phyloP scores from a whole-genome alignment of 768 basidiomycete species.

The Terana coerulea region DNA sequence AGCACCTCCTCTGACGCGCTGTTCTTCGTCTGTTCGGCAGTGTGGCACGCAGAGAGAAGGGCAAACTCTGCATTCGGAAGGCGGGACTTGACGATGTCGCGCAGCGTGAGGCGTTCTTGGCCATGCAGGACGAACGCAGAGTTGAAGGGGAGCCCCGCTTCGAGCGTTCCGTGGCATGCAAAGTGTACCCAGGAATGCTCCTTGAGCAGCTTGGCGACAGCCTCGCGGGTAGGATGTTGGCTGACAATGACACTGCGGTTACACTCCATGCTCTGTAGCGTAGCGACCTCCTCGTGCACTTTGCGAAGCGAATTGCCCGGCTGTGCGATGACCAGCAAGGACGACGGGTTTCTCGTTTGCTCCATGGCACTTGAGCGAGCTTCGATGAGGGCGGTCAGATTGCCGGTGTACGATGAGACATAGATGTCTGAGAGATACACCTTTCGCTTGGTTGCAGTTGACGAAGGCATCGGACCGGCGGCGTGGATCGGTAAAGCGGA shows the following conservation, averaged over 20 bases:
- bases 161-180: constrained; percentile 21
- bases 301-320: not conserved
- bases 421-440: constrained; percentile 14
- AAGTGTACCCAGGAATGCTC: constrained; percentile 23
- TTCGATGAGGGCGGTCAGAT: constrained; percentile 19
- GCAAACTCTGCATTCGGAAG: constrained; percentile 28
- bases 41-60: constrained; percentile 46
- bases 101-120: constrained; percentile 17
- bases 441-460: constrained; percentile 1
- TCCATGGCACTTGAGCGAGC: not conserved
- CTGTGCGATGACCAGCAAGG: not conserved
- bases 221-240: not conserved
- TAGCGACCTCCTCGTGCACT: not conserved
- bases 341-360: not conserved
- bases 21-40: constrained; percentile 22
- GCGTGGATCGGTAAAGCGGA: constrained; percentile 32
- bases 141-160: constrained; percentile 19
- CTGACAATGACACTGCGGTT: no score
- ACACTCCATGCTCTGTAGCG: no score
- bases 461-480: constrained; percentile 25
- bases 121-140: constrained; percentile 28
- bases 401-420: constrained; percentile 29
- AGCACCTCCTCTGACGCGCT: constrained; percentile 34
- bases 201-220: constrained; percentile 8
- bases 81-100: constrained; percentile 16